Percentiles rank a stretch among this genome's conserved stretches.
Evolutionary conservation across 176 grass and related monocot species (phyloP).

Genomic region (Avena atlantica): DNA sequence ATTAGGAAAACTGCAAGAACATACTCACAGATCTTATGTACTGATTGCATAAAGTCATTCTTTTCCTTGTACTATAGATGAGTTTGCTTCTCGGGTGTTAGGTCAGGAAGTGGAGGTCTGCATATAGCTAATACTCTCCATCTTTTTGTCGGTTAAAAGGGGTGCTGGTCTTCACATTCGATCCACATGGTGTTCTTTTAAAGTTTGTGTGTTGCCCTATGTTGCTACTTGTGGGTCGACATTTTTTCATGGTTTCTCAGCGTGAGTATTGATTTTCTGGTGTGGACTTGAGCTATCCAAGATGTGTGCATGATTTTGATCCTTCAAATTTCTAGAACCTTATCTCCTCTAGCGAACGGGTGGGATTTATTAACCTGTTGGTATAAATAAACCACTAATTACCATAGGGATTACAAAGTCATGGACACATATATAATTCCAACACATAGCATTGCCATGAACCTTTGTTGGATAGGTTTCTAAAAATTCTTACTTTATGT

Average conservation of each 20-base stretch:
- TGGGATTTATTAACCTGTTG: neutral
- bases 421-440: neutral
- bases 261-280: too few relatives aligned
- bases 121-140: neutral
- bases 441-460: neutral
- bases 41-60: too few relatives aligned
- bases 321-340: neutral
- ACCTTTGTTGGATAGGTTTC: too few relatives aligned
- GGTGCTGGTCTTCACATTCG: too few relatives aligned
- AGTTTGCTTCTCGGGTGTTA: neutral
- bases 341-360: fast-evolving
- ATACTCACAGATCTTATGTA: too few relatives aligned
- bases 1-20: too few relatives aligned
- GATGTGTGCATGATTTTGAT: neutral
- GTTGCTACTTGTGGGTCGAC: too few relatives aligned
- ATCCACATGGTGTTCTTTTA: too few relatives aligned
- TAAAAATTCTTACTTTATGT: too few relatives aligned
- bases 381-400: neutral
- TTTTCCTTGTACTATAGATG: neutral
- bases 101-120: neutral
- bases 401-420: neutral
- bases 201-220: too few relatives aligned
- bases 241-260: too few relatives aligned
- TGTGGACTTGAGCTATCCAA: too few relatives aligned
- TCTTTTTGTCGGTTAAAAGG: neutral